phyloP scores from a whole-genome alignment of 140 eudicot genomes.

The Bidens hawaiensis region DNA sequence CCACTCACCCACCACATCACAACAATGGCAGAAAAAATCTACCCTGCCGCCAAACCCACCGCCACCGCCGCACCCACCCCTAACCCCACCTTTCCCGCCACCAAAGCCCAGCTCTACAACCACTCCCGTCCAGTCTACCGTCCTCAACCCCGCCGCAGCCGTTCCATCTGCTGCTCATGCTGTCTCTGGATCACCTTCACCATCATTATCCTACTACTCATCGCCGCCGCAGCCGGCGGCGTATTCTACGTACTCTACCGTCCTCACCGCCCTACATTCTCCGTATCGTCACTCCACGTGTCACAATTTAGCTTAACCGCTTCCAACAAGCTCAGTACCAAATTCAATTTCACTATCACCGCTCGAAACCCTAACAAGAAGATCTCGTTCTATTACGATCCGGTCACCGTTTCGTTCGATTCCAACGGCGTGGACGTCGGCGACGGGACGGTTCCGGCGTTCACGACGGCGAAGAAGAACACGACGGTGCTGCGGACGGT shows the following conservation, averaged over 20 bases:
- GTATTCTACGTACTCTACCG: slow-evolving; percentile 70
- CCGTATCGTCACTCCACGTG: slow-evolving; percentile 56
- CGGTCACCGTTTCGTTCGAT: slow-evolving; percentile 26
- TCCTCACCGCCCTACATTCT: slow-evolving; percentile 78
- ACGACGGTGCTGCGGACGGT: slow-evolving; percentile 42
- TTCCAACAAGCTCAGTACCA: slow-evolving; percentile 35
- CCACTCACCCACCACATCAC: too few species aligned
- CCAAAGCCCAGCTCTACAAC: slow-evolving; percentile 67
- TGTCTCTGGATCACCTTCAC: slow-evolving; percentile 57
- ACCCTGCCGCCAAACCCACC: slow-evolving; percentile 70
- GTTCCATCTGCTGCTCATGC: slow-evolving; percentile 73
- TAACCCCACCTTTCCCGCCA: slow-evolving; percentile 50
- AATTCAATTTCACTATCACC: slow-evolving; percentile 44
- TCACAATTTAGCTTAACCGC: slow-evolving; percentile 56
- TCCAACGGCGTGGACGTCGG: slow-evolving; percentile 51
- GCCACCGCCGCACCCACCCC: too few species aligned
- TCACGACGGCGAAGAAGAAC: slow-evolving; percentile 51
- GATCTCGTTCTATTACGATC: slow-evolving; percentile 61
- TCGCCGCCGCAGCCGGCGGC: slow-evolving; percentile 67
- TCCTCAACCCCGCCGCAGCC: slow-evolving; percentile 59
- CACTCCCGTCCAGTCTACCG: slow-evolving; percentile 69
- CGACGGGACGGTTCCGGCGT: slow-evolving; percentile 45
- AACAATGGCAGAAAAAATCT: slow-evolving; percentile 74
- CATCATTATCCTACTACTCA: slow-evolving; percentile 32
- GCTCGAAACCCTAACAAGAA: slow-evolving; percentile 74